Base-by-base conservation (phyloP, 345 rosid genomes). In the Eucalyptus viminalis region DNA sequence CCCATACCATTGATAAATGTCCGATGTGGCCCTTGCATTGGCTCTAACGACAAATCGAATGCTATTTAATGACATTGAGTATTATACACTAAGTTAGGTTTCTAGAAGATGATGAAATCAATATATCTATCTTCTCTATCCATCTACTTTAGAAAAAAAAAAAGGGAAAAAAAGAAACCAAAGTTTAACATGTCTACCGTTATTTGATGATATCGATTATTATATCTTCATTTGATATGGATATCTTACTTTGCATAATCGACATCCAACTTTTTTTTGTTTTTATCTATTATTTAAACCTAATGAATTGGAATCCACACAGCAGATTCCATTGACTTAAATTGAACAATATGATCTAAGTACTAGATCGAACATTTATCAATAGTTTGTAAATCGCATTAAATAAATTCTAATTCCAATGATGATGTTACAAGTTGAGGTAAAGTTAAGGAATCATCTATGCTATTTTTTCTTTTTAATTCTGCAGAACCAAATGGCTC, bases 401-500 rank as follows among this genome's bases (percentile, higher is more conserved):
- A 27, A 60, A 25, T 0, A 0, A 60, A 12, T 27, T 11, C 3
- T 0, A 60, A 27, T 25, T 60, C 4, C 69, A 60, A 60, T 27
- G 15, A 60, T 0, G 0, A 27, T 2, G 7, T 27, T 27, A 27
- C 31, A 60, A 24, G 2, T 19, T 19, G 5, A 13, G 29, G 7
- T 27, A 60, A 60, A 27, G 15, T 13, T 25, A 11, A 60, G 14
- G 8, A 27, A 27, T 60, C 31, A 27, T 0, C 2, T 3, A 3
- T 60, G n/a, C 14, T 27, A 60, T 27, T 12, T 27, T 27, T 11
- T 27, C 14, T 60, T 60, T 60, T 60, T 25, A 27, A 60, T 27
- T 60, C 31, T 6, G 29, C 15, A 11, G 16, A 60, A 60, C 16
- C 31, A 25, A 60, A 27, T 60, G 58, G 5, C 58, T 53, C 58